Evolutionary conservation across 345 rosid genomes (phyloP), one percentile per base, ranked within the genome.

Genomic region (Erucastrum elatum): DNA sequence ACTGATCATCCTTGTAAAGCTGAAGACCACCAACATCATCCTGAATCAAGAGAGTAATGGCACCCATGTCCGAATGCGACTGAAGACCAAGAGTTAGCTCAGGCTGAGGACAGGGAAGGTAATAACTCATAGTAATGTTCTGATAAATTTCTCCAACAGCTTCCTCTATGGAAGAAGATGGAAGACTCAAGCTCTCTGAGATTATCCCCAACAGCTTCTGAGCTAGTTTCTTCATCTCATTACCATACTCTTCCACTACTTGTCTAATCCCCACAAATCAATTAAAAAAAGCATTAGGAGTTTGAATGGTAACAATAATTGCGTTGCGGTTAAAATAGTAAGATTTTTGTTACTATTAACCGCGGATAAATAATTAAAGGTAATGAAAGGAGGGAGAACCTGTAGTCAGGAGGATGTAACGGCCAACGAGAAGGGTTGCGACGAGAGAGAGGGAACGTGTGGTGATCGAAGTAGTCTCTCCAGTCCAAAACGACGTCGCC

Each of bases 381-480:
- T 8, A 27, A 30, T 11, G 30, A 60, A 72, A 61, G 58, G 2
- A 59, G 74, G 13, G 17, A 44, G 17, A 44, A 87, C 96, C 94
- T 87, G 88, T 94, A 94, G 66, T 81, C 72, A 26, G 89, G 81
- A 67, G 94, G 97, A 49, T 66, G 82, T 35, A 80, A 78, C 2
- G 97, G 98, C 97, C 98, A 94, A 58, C 74, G 82, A 68, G 80
- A 87, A 26, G 95, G 88, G 70, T 88, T 64, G 49, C 97, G 94
- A 12, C 95, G 92, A 25, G 90, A 86, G 75, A 87, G 87, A 30
- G 98, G 97, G 13, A 92, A 77, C 0, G 94, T 87, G 71, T 94
- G 98, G 84, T 92, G 96, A 68, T 94, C 96, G 10, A 92, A 92
- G 87, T 90, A 94, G 51, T 94, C 98, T 73, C 98, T 90, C 98